Evolutionary conservation across 164 flowering plant species (phyloP), one percentile per base, ranked within the genome.

Genomic region (Euptelea pleiosperma): DNA sequence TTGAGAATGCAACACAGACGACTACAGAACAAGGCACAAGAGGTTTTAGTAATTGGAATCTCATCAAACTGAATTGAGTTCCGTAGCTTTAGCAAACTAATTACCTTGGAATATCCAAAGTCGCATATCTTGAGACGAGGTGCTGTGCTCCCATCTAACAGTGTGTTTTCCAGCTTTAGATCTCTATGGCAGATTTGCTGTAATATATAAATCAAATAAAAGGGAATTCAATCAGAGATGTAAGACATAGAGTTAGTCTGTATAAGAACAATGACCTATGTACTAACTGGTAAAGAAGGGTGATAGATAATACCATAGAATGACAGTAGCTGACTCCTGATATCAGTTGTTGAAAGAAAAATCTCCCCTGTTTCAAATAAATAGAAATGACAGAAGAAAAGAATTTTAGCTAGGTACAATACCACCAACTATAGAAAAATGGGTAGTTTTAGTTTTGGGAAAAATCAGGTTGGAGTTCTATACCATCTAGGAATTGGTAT

Each of bases 321-420:
- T 88, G 98, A 47, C 98, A 91, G 67, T 86, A 91, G 63, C 91
- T 83, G 60, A 91, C 93, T 69, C 98, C 96, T n/a, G 98, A 91
- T 69, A 91, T 82, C 54, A 91, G 77, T 66, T 91, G 98, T 71
- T 85, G 98, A 55, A 91, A 91, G 82, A 83, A 91, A 64, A 76
- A 91, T 60, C 90, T 79, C 12, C 90, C 91, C 94, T 88, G 86
- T 33, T 64, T 21, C 36, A 56, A 55, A 45, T 9, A 22, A 50
- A 57, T 30, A 30, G 25, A 61, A 1, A n/a, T n/a, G n/a, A n/a
- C 12, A 22, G 29, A 21, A 5, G 16, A 24, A 33, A 21, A 28
- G 6, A 43, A 2, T 15, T 42, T 22, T 6, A 43, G 29, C 19
- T 25, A 45, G 16, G 2, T 22, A 8, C 31, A 18, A 43, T 11